Conservation (phyloP, 257 asterid species). For the Nicotiana sylvestris region DNA sequence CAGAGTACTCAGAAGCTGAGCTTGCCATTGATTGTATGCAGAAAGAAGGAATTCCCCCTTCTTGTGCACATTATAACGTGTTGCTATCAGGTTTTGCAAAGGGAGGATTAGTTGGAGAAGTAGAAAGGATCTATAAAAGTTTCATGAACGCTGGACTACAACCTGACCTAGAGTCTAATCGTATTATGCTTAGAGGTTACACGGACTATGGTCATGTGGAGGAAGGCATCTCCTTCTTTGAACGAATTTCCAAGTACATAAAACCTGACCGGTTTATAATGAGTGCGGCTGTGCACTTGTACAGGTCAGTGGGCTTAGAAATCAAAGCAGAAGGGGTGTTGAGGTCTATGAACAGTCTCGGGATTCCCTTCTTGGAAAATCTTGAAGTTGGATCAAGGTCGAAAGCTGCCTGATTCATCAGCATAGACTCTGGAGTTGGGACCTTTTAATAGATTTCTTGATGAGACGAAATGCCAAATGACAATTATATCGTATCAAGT, state of each 20-base stretch:
- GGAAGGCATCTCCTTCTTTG: conserved; percentile 62
- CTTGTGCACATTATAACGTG: conserved; percentile 60
- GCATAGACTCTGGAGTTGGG: background rate
- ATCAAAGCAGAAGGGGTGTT: conserved; percentile 42
- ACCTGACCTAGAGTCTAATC: conserved; percentile 51
- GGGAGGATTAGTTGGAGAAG: conserved; percentile 55
- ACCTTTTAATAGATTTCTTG: background rate
- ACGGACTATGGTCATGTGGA: conserved; percentile 53
- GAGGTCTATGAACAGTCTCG: conserved; percentile 32
- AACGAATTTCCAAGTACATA: conserved; percentile 39
- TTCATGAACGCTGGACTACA: conserved; percentile 32
- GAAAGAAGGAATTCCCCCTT: conserved; percentile 50
- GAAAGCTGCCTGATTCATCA: conserved; percentile 4
- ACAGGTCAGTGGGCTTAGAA: conserved; percentile 43
- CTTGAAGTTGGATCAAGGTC: conserved; percentile 56
- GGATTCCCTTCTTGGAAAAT: conserved; percentile 45
- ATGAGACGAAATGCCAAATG: background rate
- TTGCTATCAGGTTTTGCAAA: conserved; percentile 48
- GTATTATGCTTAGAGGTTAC: conserved; percentile 68
- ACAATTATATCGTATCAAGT: background rate
- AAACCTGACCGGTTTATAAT: conserved; percentile 55
- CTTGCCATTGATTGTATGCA: conserved; percentile 50
- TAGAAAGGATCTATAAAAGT: conserved; percentile 46
- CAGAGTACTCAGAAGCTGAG: conserved; percentile 54
- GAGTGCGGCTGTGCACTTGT: conserved; percentile 75